Evolutionary conservation across 306 rosid species (phyloP), one percentile per base, ranked within the genome.

Genomic region (Hylodesmum podocarpum): DNA sequence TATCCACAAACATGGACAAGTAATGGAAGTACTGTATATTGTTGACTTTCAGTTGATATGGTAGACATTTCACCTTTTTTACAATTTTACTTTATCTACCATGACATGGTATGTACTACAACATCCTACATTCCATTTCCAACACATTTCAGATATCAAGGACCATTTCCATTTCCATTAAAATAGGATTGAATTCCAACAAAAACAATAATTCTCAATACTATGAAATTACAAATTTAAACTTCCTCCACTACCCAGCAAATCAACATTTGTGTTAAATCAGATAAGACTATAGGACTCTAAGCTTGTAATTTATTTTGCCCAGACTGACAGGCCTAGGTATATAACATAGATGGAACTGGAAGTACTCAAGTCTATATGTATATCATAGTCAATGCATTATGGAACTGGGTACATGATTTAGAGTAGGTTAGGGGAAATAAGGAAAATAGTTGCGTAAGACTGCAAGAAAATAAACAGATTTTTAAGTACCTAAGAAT

Each of bases 401-500:
- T 66, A 40, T 40, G 58, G 27, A 28, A 33, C 25, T 66, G 39
- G 37, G 58, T 61, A 51, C 51, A 64, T 10, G 39, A 50, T 33
- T 49, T n/a, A 49, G 73, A 22, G 6, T 13, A 75, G 63, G 28
- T 63, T 16, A 49, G 36, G 59, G 21, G 8, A 2, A 39, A 64
- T n/a, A 34, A 44, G 3, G 16, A 74, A 63, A 49, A 12, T 39
- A 51, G 14, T 40, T 22, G 55, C n/a, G n/a, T 22, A 24, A 24
- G 29, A 27, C 36, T 16, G 58, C 13, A 55, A 67, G 75, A 41
- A 41, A 65, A 51, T n/a, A n/a, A 11, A 18, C 39, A 72, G 51
- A 46, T 39, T 63, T 66, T 74, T 8, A 70, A 79, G 77, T 78
- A 95, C 99, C 97, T 91, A 66, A 95, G 93, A 80, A 89, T 74